A percentile compares a stretch with the other conserved stretches of the same genome.
Evolutionary conservation across 73 alveolate species (phyloP).

Genomic region (Tetrahymena thermophila): DNA sequence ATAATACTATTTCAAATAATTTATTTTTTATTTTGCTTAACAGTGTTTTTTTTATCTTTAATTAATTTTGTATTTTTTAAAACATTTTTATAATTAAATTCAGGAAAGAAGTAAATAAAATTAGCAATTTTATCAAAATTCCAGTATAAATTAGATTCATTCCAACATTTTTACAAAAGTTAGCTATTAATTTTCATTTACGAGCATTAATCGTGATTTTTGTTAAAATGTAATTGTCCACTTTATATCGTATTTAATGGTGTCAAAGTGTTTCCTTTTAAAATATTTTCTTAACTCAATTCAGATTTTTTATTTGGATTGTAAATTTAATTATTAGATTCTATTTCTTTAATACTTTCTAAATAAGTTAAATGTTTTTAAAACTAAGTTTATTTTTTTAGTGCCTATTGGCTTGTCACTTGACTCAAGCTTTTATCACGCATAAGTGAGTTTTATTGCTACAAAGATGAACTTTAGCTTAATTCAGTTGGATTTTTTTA

Average conservation of each 20-base stretch:
- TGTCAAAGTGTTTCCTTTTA: background rate
- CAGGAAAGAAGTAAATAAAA: background rate
- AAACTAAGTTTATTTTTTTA: too few species aligned
- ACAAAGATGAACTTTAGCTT: too few species aligned
- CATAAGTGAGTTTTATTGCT: too few species aligned
- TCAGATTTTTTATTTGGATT: background rate
- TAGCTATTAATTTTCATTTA: too few species aligned
- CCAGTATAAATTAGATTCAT: background rate
- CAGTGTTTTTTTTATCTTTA: background rate
- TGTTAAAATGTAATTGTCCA: too few species aligned
- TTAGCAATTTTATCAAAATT: background rate
- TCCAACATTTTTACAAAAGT: background rate
- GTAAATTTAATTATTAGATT: too few species aligned
- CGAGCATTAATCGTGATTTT: background rate
- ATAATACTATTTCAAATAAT: background rate
- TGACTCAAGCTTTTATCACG: background rate
- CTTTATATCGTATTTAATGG: background rate
- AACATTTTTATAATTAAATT: too few species aligned
- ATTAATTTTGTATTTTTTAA: too few species aligned
- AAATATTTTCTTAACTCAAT: too few species aligned
- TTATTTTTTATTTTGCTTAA: too few species aligned
- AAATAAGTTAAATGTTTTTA: too few species aligned
- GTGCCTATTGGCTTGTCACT: background rate
- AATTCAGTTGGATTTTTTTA: too few species aligned
- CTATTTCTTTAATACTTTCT: background rate